These are phyloP conservation scores for Euphorbia tirucalli DNA, from an alignment of 345 rosid genomes.

Conservation along the genomic window DNA sequence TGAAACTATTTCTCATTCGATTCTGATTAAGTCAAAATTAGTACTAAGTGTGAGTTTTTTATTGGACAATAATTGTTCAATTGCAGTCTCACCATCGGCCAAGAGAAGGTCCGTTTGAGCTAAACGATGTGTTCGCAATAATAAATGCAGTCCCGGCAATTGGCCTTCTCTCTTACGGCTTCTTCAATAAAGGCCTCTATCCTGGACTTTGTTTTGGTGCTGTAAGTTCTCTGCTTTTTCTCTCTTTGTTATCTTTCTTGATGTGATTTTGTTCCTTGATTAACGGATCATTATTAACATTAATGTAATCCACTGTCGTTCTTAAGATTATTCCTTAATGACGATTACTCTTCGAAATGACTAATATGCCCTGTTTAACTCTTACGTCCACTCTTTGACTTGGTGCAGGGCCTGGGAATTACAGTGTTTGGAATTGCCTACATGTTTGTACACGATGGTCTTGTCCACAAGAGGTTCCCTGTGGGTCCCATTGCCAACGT, in stretches of 20 bases:
- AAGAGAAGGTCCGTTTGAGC: slow-evolving; percentile 60
- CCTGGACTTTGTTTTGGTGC: slow-evolving; percentile 73
- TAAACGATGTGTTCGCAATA: slow-evolving; percentile 59
- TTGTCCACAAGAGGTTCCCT: slow-evolving; percentile 68
- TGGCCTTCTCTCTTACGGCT: slow-evolving; percentile 45
- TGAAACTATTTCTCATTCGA: too few relatives aligned
- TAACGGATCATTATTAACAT: neutral
- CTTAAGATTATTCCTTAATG: neutral
- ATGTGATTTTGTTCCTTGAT: neutral
- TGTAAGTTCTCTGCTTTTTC: slow-evolving; percentile 26
- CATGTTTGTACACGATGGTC: slow-evolving; percentile 73
- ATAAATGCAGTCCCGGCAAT: slow-evolving; percentile 62
- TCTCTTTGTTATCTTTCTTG: neutral
- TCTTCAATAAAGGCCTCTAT: slow-evolving; percentile 45
- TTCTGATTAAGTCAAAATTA: too few relatives aligned
- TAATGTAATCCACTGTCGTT: neutral
- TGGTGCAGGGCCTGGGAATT: slow-evolving; percentile 56
- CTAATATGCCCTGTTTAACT: neutral
- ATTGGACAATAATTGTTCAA: neutral
- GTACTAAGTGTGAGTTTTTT: neutral
- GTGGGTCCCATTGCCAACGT: slow-evolving; percentile 66
- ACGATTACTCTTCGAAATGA: neutral
- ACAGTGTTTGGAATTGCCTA: slow-evolving; percentile 73
- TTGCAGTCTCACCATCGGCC: slow-evolving; percentile 65
- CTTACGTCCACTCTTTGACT: neutral